These are phyloP conservation scores for Aphanomyces astaci DNA, from an alignment of 352 stramenopile species.

Conservation along the genomic window DNA sequence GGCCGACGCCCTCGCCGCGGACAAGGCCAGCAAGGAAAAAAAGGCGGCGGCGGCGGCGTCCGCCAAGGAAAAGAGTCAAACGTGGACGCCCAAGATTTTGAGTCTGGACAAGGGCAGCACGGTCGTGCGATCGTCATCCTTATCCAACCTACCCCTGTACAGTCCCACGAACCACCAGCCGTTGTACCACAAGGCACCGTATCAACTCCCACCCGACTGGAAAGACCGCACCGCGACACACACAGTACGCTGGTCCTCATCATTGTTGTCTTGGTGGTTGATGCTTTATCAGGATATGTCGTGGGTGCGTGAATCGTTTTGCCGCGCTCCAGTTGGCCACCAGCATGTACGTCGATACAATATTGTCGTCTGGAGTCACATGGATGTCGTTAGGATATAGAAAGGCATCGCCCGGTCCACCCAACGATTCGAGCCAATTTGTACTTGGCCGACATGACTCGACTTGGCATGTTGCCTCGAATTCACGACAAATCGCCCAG, in stretches of 20 bases:
- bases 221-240: not conserved
- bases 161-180: not conserved
- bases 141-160: conserved; percentile 9
- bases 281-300: conserved; percentile 1
- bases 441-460: not conserved
- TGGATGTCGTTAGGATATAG: not conserved
- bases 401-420: not conserved
- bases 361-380: not conserved
- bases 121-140: conserved; percentile 9
- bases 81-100: not conserved
- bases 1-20: not conserved
- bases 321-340: not conserved
- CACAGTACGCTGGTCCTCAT: too few species aligned
- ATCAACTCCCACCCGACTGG: conserved; percentile 4
- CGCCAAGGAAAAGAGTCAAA: not conserved
- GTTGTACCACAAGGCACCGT: not conserved
- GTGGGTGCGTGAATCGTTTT: conserved; percentile 17
- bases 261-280: not conserved
- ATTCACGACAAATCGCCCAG: not conserved
- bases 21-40: not conserved
- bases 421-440: not conserved
- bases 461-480: not conserved
- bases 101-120: conserved; percentile 21
- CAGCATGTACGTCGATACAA: not conserved
- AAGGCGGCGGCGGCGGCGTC: not conserved